Evolutionary conservation across 352 stramenopile species (phyloP).

Genomic region (Globisporangium takayamanum): DNA sequence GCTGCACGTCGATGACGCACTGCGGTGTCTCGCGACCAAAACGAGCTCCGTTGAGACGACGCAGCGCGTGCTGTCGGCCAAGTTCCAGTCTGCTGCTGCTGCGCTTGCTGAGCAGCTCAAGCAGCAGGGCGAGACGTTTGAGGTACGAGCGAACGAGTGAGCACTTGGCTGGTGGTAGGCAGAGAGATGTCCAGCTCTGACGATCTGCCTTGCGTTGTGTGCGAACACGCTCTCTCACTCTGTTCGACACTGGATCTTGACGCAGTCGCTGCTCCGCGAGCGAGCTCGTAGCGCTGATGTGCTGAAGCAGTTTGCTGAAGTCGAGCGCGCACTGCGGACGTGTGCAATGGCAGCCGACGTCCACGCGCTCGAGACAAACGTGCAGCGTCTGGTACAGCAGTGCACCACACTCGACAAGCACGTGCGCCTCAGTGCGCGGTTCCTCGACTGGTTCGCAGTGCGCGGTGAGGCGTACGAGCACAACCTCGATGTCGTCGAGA

Average conservation of each 20-base stretch:
- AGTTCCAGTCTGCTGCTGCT: conserved; percentile 24
- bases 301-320: conserved; percentile 8
- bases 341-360: conserved; percentile 15
- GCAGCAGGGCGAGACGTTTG: conserved; percentile 21
- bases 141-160: conserved; percentile 14
- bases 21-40: conserved; percentile 16
- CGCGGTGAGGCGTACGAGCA: conserved; percentile 69
- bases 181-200: neutral
- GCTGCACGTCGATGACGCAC: conserved; percentile 14
- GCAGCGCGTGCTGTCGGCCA: conserved; percentile 26
- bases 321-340: conserved; percentile 4
- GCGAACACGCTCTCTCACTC: no score
- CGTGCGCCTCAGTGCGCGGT: conserved; percentile 45
- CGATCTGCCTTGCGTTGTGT: neutral
- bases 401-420: conserved; percentile 34
- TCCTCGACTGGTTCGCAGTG: conserved; percentile 68
- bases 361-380: neutral
- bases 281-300: conserved; percentile 19
- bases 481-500: conserved; percentile 62
- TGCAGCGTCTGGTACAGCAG: conserved; percentile 11
- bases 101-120: conserved; percentile 21
- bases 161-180: neutral
- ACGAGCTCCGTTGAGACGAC: conserved; percentile 17
- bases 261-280: conserved; percentile 16
- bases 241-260: neutral